Percentiles rank a stretch among this genome's conserved stretches.
Conservation (phyloP, 202 grass and related monocot species). For the Setaria viridis region DNA sequence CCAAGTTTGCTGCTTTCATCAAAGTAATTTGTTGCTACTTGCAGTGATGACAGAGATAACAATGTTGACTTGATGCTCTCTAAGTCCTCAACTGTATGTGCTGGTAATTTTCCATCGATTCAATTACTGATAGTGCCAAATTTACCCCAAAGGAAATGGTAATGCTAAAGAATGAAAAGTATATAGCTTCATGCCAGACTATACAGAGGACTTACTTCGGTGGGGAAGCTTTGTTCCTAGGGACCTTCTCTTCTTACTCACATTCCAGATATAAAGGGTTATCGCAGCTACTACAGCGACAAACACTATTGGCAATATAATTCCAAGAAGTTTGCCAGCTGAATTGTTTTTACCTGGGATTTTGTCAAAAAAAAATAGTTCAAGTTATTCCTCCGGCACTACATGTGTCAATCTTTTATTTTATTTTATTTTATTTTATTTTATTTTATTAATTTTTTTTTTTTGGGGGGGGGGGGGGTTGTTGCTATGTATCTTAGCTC, state of each 20-base stretch:
- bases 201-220: constrained; percentile 1
- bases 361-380: too few species aligned
- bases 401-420: too few species aligned
- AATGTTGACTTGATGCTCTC: constrained; percentile 57
- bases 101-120: constrained; percentile 21
- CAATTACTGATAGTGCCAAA: not conserved
- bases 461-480: too few species aligned
- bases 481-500: too few species aligned
- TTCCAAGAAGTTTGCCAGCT: constrained; percentile 33
- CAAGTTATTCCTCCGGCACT: too few species aligned
- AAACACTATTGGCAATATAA: constrained; percentile 39
- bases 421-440: too few species aligned
- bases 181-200: not conserved
- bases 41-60: constrained; percentile 47
- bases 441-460: too few species aligned
- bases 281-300: not conserved
- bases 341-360: constrained; percentile 27
- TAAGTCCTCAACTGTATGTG: constrained; percentile 41
- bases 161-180: not conserved
- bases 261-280: constrained; percentile 11
- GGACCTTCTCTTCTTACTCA: constrained; percentile 5
- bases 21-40: constrained; percentile 73
- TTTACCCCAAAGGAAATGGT: not conserved
- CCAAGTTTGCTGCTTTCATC: constrained; percentile 67
- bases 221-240: not conserved